Base-by-base conservation (phyloP, 179 eudicot species). In the Beta corolliflora region DNA sequence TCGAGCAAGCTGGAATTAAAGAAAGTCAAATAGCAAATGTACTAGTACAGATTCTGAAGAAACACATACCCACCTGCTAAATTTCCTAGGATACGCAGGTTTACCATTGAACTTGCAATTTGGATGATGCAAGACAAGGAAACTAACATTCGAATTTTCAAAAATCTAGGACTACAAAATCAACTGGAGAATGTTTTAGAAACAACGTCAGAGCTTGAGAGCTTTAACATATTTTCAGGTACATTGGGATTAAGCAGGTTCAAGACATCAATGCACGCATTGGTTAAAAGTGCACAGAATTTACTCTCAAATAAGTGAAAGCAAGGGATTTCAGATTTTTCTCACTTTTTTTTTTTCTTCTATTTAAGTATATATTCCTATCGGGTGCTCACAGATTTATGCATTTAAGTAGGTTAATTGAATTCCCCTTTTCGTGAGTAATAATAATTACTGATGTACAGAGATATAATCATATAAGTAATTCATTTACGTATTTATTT, bases 181-280 rank as follows among this genome's bases (percentile, higher is more conserved):
- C 94, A 93, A 90, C 89, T 96, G 54, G 89, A 92, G 72, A 84
- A 84, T 67, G 94, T 25, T 25, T 79, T 83, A 71, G 98, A 93
- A 56, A 94, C 95, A 8, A 94, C 95, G 14, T 91, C 95, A 9
- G 97, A 96, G 86, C 77, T 96, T 0, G 99, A 94, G 85, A 90
- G 88, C 88, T 94, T 94, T 85, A 89, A 85, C 81, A 86, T 92
- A 58, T 96, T 91, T 85, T 91, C 97, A 5, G 99, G 99, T 41
- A 85, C 93, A 11, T 89, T 92, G 77, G 99, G 98, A n/a, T 66
- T 91, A 70, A 88, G 87, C 84, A 87, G 94, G 76, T 92, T 88
- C 78, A 86, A 73, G 64, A 82, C 86, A 53, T 52, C 90, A 23
- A 94, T 96, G 81, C 93, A 91, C 36, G 78, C 92, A 55, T 83